A percentile compares a stretch with the other conserved stretches of the same genome.
phyloP scores from a whole-genome alignment of 2,329 filamentous ascomycete genomes.

The Aspergillus sp. region DNA sequence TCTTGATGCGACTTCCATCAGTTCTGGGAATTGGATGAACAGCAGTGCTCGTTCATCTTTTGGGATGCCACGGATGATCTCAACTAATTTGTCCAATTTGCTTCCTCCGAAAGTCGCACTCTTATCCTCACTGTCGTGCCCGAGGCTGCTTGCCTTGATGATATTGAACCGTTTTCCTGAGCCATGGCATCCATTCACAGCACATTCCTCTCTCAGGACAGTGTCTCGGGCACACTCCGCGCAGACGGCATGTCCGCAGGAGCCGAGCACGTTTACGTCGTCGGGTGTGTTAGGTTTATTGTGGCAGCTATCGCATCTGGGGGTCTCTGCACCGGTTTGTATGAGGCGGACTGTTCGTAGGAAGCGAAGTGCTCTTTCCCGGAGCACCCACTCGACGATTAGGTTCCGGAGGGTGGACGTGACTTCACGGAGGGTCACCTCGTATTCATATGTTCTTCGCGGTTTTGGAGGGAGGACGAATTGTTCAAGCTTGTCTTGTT shows the following conservation, averaged over 20 bases:
- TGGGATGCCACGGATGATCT: constrained; percentile 37
- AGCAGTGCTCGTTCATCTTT: constrained; percentile 47
- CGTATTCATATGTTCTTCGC: constrained; percentile 10
- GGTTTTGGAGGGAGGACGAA: constrained; percentile 9
- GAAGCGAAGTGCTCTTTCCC: constrained; percentile 19
- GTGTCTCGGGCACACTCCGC: constrained; percentile 27
- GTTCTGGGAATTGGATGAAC: constrained; percentile 48
- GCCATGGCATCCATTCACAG: constrained; percentile 35
- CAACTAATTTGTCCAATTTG: constrained; percentile 44
- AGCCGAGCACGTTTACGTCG: constrained; percentile 36
- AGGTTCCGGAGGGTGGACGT: constrained; percentile 14
- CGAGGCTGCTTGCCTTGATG: constrained; percentile 33
- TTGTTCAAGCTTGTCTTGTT: not conserved
- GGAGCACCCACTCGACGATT: constrained; percentile 16
- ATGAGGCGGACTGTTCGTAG: constrained; percentile 14
- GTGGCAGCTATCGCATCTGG: constrained; percentile 30
- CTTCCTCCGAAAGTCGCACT: constrained; percentile 31
- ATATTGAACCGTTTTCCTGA: constrained; percentile 35
- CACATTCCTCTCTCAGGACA: constrained; percentile 29
- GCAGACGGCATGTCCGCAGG: constrained; percentile 50
- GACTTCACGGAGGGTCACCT: constrained; percentile 12
- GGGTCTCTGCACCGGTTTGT: constrained; percentile 8
- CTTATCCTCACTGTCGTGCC: constrained; percentile 18
- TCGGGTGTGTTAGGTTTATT: constrained; percentile 17
- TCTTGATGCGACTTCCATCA: constrained; percentile 34